These are phyloP conservation scores for Phytopythium cucurbitacearum DNA, from an alignment of 352 stramenopile species.

Conservation along the genomic window DNA sequence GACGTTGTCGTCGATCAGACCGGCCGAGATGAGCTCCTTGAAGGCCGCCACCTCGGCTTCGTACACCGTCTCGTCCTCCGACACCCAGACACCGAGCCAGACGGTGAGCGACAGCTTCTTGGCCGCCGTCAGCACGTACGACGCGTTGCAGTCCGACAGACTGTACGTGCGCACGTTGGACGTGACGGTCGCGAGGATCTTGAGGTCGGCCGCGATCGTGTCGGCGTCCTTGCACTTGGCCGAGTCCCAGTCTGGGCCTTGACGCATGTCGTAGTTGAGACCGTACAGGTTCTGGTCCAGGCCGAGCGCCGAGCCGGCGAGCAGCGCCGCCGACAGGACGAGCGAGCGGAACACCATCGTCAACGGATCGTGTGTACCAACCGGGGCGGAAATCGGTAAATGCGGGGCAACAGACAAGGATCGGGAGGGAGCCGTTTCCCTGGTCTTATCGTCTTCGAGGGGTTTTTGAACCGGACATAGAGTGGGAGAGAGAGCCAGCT, in stretches of 20 bases:
- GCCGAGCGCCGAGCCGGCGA: slow-evolving; percentile 28
- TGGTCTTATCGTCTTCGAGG: too few relatives aligned
- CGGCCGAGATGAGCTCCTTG: slow-evolving; percentile 52
- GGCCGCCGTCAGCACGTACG: slow-evolving; percentile 57
- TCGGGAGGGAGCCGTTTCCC: neutral
- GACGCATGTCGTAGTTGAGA: slow-evolving; percentile 82
- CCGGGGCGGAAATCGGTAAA: too few relatives aligned
- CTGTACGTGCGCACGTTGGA: slow-evolving; percentile 80
- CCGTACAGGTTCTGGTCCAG: slow-evolving; percentile 75
- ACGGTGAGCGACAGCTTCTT: slow-evolving; percentile 69
- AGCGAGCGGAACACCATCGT: slow-evolving; percentile 23
- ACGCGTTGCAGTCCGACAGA: slow-evolving; percentile 72
- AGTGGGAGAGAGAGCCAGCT: too few relatives aligned
- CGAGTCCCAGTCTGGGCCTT: slow-evolving; percentile 73
- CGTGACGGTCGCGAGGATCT: slow-evolving; percentile 55
- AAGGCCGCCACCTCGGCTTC: slow-evolving; percentile 58
- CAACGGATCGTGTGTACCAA: neutral
- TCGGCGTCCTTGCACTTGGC: slow-evolving; percentile 67
- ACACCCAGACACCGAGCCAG: slow-evolving; percentile 83
- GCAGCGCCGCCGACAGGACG: slow-evolving; percentile 21
- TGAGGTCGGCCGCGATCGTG: slow-evolving; percentile 70
- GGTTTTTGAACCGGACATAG: too few relatives aligned
- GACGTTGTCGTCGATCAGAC: slow-evolving; percentile 72
- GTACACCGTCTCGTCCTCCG: slow-evolving; percentile 55
- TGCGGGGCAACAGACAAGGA: neutral